These are phyloP conservation scores for Tetrapyrgos nigripes DNA, from an alignment of 1,284 basidiomycete species.

Conservation along the genomic window DNA sequence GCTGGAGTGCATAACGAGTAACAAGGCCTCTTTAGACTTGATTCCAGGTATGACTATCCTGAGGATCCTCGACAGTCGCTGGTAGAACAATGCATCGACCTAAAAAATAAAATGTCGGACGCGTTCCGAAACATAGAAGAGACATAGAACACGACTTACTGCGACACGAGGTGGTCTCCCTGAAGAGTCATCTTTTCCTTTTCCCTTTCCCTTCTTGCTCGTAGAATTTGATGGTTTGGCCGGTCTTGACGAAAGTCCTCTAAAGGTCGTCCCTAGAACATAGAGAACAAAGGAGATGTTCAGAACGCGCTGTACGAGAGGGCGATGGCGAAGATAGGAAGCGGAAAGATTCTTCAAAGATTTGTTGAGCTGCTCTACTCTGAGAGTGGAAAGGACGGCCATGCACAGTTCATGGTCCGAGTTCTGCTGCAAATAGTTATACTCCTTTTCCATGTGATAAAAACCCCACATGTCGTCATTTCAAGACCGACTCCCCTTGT, in stretches of 20 bases:
- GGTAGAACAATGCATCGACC: conserved; percentile 92
- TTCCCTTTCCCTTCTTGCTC: conserved; percentile 38
- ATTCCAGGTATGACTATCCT: conserved; percentile 90
- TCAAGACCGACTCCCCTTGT: no score
- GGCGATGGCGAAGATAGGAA: conserved; percentile 67
- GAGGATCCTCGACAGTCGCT: conserved; percentile 79
- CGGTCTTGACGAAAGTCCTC: conserved; percentile 53
- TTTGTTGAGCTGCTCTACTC: conserved; percentile 34
- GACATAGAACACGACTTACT: conserved; percentile 47
- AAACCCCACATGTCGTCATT: no score
- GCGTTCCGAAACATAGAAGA: not conserved
- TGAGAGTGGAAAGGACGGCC: conserved; percentile 35
- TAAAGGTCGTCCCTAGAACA: conserved; percentile 64
- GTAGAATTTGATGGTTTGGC: conserved; percentile 29
- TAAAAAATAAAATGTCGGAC: conserved; percentile 33
- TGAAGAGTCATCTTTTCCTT: conserved; percentile 34
- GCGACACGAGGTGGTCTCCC: conserved; percentile 66
- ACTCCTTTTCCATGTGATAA: no score
- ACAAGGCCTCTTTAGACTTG: conserved; percentile 85
- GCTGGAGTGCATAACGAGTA: conserved; percentile 88
- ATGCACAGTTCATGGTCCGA: no score
- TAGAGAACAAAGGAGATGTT: conserved; percentile 71
- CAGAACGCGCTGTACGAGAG: conserved; percentile 71
- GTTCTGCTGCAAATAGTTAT: no score
- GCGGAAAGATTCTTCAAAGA: conserved; percentile 50